Base-by-base conservation (phyloP, 2,329 filamentous ascomycete genomes). In the Fusarium pseudoanthophilum region DNA sequence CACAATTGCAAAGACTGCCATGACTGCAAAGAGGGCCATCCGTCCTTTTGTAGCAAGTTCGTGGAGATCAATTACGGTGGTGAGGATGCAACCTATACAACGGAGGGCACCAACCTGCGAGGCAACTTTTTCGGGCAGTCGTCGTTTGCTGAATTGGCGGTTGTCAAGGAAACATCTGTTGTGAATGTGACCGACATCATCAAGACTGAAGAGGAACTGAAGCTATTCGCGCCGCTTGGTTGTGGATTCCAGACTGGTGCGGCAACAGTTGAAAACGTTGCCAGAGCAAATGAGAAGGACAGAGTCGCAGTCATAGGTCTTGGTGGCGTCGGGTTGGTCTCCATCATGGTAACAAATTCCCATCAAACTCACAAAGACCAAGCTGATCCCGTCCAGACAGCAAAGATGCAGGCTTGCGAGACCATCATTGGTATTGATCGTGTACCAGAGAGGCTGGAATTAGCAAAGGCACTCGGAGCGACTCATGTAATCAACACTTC, bases 211-310 rank as follows among this genome's bases (percentile, higher is more conserved):
- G 46, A 60, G 8, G 58, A 60, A 6, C 16, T 60, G 14, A 60
- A 42, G 30, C 7, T 42, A 7, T 55, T 60, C 14, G 58, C 46
- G 1, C 58, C 58, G 1, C 20, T 60, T 14, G 46, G 58, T 8
- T 60, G 58, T 26, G 58, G 58, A 20, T 60, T 60, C 11, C 58
- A 60, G 28, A 60, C 46, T 8, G 58, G 58, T 9, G 58, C 58
- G 10, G 58, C 46, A 1, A 60, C 46, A 10, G 46, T 60, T 15
- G 58, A 60, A 4, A 60, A 55, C 7, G 46, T 60, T 28, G 58
- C 58, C 3, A 37, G 26, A 28, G 58, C 46, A 13, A 60, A 32
- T 24, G 46, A 60, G 14, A 60, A 42, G 14, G 58, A 60, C 18
- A 60, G 30, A 21, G n/a, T 60, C 5, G 58, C 36, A n/a, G 46